Conservation (phyloP, 768 basidiomycete species). For the Lactarius trivialis region DNA sequence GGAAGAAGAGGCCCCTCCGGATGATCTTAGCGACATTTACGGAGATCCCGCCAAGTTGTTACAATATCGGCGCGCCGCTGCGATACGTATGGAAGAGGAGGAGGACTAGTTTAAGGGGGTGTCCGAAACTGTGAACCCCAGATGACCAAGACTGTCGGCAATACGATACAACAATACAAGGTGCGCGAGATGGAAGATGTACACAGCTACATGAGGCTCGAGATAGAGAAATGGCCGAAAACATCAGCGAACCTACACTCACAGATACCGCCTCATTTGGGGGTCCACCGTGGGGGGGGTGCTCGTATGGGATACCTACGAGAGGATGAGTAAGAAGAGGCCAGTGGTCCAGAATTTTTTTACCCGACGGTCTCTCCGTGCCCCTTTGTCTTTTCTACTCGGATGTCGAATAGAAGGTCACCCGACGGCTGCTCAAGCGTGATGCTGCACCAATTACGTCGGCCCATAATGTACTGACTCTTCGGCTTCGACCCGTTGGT, state of each 20-base stretch:
- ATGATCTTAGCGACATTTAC: conserved; percentile 13
- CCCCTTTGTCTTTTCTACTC: conserved; percentile 82
- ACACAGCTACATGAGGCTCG: conserved; percentile 8
- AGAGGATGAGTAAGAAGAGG: not conserved
- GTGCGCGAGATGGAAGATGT: not conserved
- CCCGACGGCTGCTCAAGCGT: conserved; percentile 50
- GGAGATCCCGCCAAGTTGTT: conserved; percentile 17
- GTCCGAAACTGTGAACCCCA: not conserved
- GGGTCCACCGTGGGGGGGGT: conserved; percentile 29
- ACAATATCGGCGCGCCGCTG: conserved; percentile 16
- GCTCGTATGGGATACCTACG: conserved; percentile 27
- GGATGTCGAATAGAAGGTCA: conserved; percentile 73
- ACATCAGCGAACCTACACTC: not conserved
- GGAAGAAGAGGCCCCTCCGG: conserved; percentile 14
- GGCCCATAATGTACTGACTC: conserved; percentile 78
- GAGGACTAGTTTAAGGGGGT: conserved; percentile 10
- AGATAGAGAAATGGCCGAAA: not conserved
- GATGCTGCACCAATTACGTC: conserved; percentile 81
- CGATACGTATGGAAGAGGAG: conserved; percentile 22
- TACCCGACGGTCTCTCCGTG: conserved; percentile 75
- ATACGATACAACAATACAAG: conserved; percentile 10
- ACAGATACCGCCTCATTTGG: not conserved
- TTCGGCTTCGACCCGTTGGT: conserved; percentile 72
- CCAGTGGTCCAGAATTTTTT: conserved; percentile 30
- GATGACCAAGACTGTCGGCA: not conserved